Percentiles rank a stretch among this genome's conserved stretches.
These are phyloP conservation scores for Fusarium agapanthi DNA, from an alignment of 2,329 filamentous ascomycete genomes.

Conservation along the genomic window DNA sequence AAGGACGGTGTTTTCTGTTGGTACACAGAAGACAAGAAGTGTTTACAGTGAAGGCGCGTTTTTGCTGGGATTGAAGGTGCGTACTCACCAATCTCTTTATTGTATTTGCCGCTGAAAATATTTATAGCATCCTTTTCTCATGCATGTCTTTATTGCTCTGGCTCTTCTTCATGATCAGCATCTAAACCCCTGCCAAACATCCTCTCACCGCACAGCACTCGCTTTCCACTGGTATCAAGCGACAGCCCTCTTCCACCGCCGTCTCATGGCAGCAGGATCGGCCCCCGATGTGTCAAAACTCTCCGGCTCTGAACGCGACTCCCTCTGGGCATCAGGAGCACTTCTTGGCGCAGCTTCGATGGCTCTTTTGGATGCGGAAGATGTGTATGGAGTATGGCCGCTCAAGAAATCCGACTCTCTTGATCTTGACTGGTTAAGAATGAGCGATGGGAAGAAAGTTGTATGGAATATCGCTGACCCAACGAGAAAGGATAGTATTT, in stretches of 20 bases:
- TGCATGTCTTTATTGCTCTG: slow-evolving; percentile 62
- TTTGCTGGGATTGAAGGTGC: slow-evolving; percentile 51
- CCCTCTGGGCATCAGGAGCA: slow-evolving; percentile 57
- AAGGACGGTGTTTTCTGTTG: slow-evolving; percentile 53
- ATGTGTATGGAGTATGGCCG: slow-evolving; percentile 63
- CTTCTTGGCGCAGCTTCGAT: slow-evolving; percentile 58
- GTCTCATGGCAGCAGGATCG: slow-evolving; percentile 48
- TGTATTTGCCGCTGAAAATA: background rate
- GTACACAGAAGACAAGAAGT: slow-evolving; percentile 41
- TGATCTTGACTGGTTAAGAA: slow-evolving; percentile 67
- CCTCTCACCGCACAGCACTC: slow-evolving; percentile 45
- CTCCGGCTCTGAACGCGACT: slow-evolving; percentile 53
- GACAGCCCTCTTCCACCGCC: slow-evolving; percentile 56
- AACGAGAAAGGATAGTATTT: slow-evolving; percentile 56
- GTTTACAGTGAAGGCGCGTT: slow-evolving; percentile 50
- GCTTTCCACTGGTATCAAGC: slow-evolving; percentile 58
- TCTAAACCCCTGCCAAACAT: slow-evolving; percentile 39
- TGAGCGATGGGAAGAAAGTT: slow-evolving; percentile 64
- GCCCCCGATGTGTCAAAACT: slow-evolving; percentile 38
- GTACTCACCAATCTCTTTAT: background rate
- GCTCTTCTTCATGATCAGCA: slow-evolving; percentile 63
- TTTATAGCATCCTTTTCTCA: slow-evolving; percentile 58
- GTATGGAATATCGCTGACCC: slow-evolving; percentile 63
- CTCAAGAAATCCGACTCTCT: slow-evolving; percentile 51
- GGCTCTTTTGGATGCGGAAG: slow-evolving; percentile 52